These are phyloP conservation scores for Butyriboletus appendiculatus DNA, from an alignment of 1,284 basidiomycete species.

Conservation along the genomic window DNA sequence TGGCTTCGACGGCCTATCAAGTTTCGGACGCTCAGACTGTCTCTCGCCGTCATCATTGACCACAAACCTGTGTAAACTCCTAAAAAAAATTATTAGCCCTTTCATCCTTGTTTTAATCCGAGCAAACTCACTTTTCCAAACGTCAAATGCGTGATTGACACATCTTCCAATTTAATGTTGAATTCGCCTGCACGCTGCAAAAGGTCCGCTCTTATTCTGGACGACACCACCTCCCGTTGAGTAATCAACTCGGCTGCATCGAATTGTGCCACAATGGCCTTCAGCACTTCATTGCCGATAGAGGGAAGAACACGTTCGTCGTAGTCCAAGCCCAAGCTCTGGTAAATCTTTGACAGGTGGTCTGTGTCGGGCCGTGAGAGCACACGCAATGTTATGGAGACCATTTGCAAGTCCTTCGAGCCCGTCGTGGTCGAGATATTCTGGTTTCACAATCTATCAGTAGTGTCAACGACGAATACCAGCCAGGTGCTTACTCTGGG, in stretches of 20 bases:
- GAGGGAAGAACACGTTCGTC: constrained; percentile 95
- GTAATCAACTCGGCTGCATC: constrained; percentile 97
- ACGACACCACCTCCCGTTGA: constrained; percentile 87
- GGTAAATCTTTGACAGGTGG: constrained; percentile 94
- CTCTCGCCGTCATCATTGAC: neutral
- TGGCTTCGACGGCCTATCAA: constrained; percentile 89
- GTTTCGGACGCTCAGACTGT: constrained; percentile 9
- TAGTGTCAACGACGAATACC: constrained; percentile 2
- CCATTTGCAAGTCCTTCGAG: constrained; percentile 98
- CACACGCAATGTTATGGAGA: constrained; percentile 94
- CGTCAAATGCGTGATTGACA: constrained; percentile 91
- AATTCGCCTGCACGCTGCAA: constrained; percentile 95
- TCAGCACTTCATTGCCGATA: constrained; percentile 97
- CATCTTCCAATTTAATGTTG: constrained; percentile 95
- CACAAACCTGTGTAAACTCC: constrained; percentile 75
- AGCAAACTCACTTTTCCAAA: constrained; percentile 65
- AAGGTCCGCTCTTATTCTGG: constrained; percentile 92
- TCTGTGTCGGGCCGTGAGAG: constrained; percentile 91
- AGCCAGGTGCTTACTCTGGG: constrained; percentile 65
- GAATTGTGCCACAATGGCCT: constrained; percentile 98
- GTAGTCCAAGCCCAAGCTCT: constrained; percentile 93
- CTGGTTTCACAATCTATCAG: constrained; percentile 45
- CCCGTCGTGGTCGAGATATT: constrained; percentile 98
- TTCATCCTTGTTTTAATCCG: neutral
- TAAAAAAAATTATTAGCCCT: constrained; percentile 30